Evolutionary conservation across 441 rosid species (phyloP).

Genomic region (Geranium incanum): DNA sequence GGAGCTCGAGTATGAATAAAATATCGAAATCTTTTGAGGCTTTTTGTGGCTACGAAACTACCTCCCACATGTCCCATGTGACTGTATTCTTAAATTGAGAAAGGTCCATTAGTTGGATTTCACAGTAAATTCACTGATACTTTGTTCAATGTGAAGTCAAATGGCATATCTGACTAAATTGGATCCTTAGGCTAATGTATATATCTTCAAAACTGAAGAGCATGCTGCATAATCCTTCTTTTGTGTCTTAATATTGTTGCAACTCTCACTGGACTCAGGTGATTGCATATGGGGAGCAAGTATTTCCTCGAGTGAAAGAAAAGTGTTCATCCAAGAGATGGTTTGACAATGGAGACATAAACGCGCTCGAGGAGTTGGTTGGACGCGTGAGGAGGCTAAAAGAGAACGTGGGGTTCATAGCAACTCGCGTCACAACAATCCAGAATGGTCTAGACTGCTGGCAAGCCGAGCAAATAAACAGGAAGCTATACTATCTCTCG

Average conservation of each 20-base stretch:
- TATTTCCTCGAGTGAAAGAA: slow-evolving; percentile 85
- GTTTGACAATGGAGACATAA: slow-evolving; percentile 61
- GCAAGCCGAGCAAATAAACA: slow-evolving; percentile 91
- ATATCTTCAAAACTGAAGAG: neutral
- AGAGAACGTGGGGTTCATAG: slow-evolving; percentile 84
- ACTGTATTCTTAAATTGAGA: neutral
- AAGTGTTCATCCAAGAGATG: slow-evolving; percentile 70
- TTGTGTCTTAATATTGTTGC: neutral
- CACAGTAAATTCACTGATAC: too few relatives aligned
- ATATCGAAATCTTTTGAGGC: too few relatives aligned
- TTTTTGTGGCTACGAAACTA: neutral
- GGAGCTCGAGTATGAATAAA: too few relatives aligned
- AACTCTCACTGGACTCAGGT: slow-evolving; percentile 37
- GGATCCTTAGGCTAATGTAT: too few relatives aligned
- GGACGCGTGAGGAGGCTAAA: slow-evolving; percentile 76
- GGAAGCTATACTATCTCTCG: slow-evolving; percentile 77
- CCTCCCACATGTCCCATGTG: neutral
- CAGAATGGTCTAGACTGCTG: slow-evolving; percentile 89
- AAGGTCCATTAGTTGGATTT: too few relatives aligned
- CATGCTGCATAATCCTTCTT: neutral
- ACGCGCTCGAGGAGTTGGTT: slow-evolving; percentile 66
- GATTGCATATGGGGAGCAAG: slow-evolving; percentile 92
- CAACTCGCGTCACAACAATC: slow-evolving; percentile 77
- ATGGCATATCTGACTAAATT: neutral
- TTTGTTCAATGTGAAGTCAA: neutral